Evolutionary conservation across 352 stramenopile species (phyloP), one percentile per base, ranked within the genome.

Genomic region (Lagenidium giganteum): DNA sequence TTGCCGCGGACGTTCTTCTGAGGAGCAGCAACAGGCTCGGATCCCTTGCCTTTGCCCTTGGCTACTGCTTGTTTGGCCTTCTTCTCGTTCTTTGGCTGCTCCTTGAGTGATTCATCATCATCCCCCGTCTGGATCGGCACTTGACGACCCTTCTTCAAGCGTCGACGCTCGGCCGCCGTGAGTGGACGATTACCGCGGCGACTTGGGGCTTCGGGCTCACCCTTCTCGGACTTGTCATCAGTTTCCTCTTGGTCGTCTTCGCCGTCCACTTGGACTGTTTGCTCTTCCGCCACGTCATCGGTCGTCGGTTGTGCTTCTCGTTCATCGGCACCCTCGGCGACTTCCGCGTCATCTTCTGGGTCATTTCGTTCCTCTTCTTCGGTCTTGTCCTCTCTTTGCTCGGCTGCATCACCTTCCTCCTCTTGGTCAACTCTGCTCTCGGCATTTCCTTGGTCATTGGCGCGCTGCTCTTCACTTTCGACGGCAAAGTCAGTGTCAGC

Each of bases 1-100:
- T 97, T 98, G n/a, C 94, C 91, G 25, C 94, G 83, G 8, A 85
- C 75, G 20, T 62, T 80, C 34, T 74, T 75, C 22, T 53, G 37
- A 2, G 36, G 14, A 1, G 37, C 30, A 17, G 29, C 29, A 13
- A 32, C 22, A 37, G 26, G 9, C 5, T 18, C 14, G 6, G 50
- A 50, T 16, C 48, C 40, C 50, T 95, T 95, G 6, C 67, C 75
- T 14, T 51, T 50, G 26, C 36, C 37, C 22, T 39, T 44, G 11
- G 30, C 42, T 65, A 59, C 37, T 52, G 41, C 16, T 51, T 46
- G 28, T 28, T 47, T 9, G 26, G 28, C 21, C 24, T 61, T 69
- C 35, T 37, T 77, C 28, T 21, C 26, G 22, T 23, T 45, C 20
- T 33, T 25, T 3, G 17, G 24, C 8, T 27, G n/a, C 1, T 12